These are phyloP conservation scores for Talaromyces sp. DNA, from an alignment of 2,329 filamentous ascomycete species.

Conservation along the genomic window DNA sequence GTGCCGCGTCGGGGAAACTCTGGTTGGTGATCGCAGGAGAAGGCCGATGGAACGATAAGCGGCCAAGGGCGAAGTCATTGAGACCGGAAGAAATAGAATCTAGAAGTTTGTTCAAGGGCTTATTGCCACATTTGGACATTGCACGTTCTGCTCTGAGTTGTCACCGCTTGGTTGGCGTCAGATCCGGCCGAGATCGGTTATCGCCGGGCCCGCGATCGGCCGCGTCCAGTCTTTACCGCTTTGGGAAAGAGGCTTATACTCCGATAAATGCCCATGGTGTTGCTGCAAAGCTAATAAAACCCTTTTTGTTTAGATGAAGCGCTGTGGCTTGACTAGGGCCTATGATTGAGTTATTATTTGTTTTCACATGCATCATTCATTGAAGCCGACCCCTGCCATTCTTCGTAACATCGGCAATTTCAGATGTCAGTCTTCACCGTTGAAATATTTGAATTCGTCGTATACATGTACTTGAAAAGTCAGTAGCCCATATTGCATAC, in stretches of 20 bases:
- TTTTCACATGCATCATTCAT: no score
- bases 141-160: background rate
- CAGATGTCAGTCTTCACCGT: no score
- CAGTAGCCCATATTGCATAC: no score
- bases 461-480: no score
- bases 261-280: background rate
- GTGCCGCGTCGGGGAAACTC: background rate
- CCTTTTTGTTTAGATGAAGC: background rate
- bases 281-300: background rate
- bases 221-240: background rate
- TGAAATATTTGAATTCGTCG: no score
- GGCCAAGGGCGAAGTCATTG: conserved; percentile 4
- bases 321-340: background rate
- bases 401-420: no score
- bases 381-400: no score
- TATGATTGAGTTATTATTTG: no score
- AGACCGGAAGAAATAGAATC: background rate
- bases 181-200: background rate
- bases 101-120: background rate
- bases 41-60: conserved; percentile 1
- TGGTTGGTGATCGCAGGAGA: background rate
- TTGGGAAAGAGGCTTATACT: background rate
- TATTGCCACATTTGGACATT: background rate
- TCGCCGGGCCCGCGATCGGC: background rate
- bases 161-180: background rate